Evolutionary conservation across 495 filamentous ascomycete species (phyloP), one percentile per base, ranked within the genome.

Genomic region (Aspergillus nidulans): DNA sequence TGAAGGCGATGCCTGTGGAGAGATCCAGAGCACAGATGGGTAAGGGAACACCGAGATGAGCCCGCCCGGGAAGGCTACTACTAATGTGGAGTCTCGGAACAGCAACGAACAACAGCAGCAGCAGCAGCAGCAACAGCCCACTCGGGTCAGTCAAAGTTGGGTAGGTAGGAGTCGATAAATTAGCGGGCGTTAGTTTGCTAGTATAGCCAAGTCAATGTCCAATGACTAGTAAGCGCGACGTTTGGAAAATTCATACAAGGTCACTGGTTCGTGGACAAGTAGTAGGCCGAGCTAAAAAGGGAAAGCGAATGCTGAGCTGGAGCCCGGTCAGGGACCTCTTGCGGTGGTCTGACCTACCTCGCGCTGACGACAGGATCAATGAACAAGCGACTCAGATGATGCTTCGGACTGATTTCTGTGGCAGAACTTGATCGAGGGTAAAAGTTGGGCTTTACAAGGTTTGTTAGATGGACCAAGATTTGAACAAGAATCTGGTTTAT

Each of bases 11-110:
- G 63, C 57, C 56, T 58, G 62, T 65, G 49, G 43, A 63, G 57
- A 49, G 38, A 43, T 39, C 36, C 30, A 43, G 42, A 58, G 59
- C 57, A 66, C 62, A 65, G 63, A 55, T 59, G 47, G 58, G 57
- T 57, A 61, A 63, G 46, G 64, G 55, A 61, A 63, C 62, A 52
- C 59, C 55, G 59, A 65, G 63, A 63, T 59, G 63, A 57, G 46
- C 58, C 60, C 52, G n/a, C 54, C 59, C 52, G 57, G 57, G 55
- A 60, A 53, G 58, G 56, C 52, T 59, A 39, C 15, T 16, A 39
- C 15, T 18, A 64, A 61, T 64, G 65, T 67, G 64, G 61, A 56
- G 57, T 58, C 56, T 60, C 56, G 53, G 59, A 56, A 57, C 47
- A 55, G 53, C 42, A 54, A 47, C 56, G 56, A 53, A 39, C 32